These are phyloP conservation scores for Arachnopeziza araneosa DNA, from an alignment of 2,329 filamentous ascomycete genomes.

Conservation along the genomic window DNA sequence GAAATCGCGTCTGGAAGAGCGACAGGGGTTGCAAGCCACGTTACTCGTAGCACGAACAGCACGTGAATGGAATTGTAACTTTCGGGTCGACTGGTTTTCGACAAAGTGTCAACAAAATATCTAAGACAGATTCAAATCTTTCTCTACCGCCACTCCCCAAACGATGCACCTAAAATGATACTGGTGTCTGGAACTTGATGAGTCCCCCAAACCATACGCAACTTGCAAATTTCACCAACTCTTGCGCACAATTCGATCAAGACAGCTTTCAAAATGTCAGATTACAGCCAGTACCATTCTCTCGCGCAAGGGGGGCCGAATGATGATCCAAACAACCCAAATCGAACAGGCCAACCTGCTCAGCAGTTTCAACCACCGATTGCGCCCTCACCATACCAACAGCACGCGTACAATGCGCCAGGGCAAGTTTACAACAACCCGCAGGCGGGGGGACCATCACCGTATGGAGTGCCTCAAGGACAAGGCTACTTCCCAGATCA, in stretches of 20 bases:
- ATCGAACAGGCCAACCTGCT: slow-evolving; percentile 43
- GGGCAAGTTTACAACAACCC: slow-evolving; percentile 10
- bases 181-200: slow-evolving; percentile 4
- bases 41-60: slow-evolving; percentile 14
- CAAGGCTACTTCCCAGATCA: slow-evolving; percentile 26
- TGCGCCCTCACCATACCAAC: slow-evolving; percentile 45
- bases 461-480: slow-evolving; percentile 25
- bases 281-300: slow-evolving; percentile 50
- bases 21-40: neutral
- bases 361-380: slow-evolving; percentile 52
- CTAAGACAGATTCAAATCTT: neutral
- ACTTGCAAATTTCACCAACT: neutral
- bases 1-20: slow-evolving; percentile 2
- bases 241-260: neutral
- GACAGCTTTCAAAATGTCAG: slow-evolving; percentile 40
- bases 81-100: neutral
- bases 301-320: slow-evolving; percentile 50
- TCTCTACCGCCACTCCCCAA: neutral
- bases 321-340: slow-evolving; percentile 51
- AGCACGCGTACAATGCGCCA: slow-evolving; percentile 18
- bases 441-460: slow-evolving; percentile 28
- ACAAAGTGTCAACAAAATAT: neutral
- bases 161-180: slow-evolving; percentile 1
- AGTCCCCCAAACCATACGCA: slow-evolving; percentile 1
- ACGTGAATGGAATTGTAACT: slow-evolving; percentile 2